Evolutionary conservation across 345 rosid genomes (phyloP), one percentile per base, ranked within the genome.

Genomic region (Euphorbia tirucalli): DNA sequence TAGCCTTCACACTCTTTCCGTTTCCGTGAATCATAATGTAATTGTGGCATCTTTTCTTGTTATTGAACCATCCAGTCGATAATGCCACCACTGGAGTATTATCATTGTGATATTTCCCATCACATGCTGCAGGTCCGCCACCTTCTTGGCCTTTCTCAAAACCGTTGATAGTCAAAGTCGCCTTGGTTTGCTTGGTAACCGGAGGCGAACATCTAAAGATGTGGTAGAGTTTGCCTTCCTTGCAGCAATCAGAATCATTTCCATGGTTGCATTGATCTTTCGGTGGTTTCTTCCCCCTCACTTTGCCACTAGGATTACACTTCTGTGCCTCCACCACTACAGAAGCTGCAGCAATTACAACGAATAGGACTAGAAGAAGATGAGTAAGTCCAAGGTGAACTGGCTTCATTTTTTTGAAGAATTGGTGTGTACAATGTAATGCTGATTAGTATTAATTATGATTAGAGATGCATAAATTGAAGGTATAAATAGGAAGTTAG

Each of bases 21-120:
- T 74, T 61, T 11, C 68, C 68, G 16, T 46, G 65, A 39, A 68
- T 50, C 30, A 11, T 60, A 19, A 61, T 61, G 18, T 48, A 4
- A 7, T 50, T 21, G 28, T 48, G 32, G 24, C 77, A 74, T 18
- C 77, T 61, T 21, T 35, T 67, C 77, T 7, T 68, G 5, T 61
- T 60, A 22, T 58, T 61, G 46, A 74, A 68, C 77, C 77, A 68
- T 24, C 72, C 73, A 0, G 73, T 61, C 1, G 77, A 68, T 19
- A 68, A 39, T 27, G 77, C 77, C 55, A 74, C 77, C 31, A 68
- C 77, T 0, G 68, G 72, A 4, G 60, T 61, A 5, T 61, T 5
- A 27, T 74, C 72, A 16, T 21, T 4, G 3, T 68, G 77, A 39
- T 32, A 74, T 54, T 28, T 52, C 1, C 59, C 55, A 11, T 74